Conservation (phyloP, 495 filamentous ascomycete species). For the Chaetomium tenue region DNA sequence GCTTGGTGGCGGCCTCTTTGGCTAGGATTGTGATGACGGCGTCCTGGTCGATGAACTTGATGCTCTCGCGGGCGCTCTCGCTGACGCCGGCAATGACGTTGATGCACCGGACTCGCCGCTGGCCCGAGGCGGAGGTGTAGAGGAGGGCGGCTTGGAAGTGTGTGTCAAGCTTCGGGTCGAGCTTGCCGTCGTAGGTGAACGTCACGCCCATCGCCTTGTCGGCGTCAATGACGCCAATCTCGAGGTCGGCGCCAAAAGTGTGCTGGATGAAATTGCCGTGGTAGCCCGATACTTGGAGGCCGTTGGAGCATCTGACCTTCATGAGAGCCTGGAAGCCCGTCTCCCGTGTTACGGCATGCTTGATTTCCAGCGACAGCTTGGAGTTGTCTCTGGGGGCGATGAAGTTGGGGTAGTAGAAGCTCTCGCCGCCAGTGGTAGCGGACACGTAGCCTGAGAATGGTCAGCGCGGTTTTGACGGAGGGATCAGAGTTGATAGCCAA, state of each 20-base stretch:
- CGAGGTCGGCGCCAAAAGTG: conserved; percentile 90
- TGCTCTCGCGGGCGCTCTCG: conserved; percentile 75
- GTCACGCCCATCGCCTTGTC: conserved; percentile 91
- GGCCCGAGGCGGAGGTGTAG: conserved; percentile 87
- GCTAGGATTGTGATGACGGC: conserved; percentile 83
- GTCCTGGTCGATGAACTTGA: conserved; percentile 94
- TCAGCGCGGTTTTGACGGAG: conserved; percentile 11
- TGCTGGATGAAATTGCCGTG: conserved; percentile 96
- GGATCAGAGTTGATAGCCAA: not conserved
- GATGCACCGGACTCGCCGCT: conserved; percentile 86
- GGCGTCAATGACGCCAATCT: conserved; percentile 88
- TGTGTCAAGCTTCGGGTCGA: conserved; percentile 91
- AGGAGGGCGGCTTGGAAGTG: conserved; percentile 96
- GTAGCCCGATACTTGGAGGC: conserved; percentile 88
- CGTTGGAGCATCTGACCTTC: conserved; percentile 98
- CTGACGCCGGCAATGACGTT: conserved; percentile 92
- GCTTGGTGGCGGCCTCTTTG: conserved; percentile 84
- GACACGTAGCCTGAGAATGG: conserved; percentile 60
- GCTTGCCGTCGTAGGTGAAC: conserved; percentile 95
- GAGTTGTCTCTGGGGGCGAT: conserved; percentile 77
- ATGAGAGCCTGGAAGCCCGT: conserved; percentile 96
- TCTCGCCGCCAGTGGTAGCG: conserved; percentile 83
- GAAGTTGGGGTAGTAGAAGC: conserved; percentile 95
- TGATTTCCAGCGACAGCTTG: conserved; percentile 81
- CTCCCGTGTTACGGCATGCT: conserved; percentile 84